Percentiles rank a stretch among this genome's conserved stretches.
Conservation (phyloP, 2,329 filamentous ascomycete species). For the Whalleya microplaca region DNA sequence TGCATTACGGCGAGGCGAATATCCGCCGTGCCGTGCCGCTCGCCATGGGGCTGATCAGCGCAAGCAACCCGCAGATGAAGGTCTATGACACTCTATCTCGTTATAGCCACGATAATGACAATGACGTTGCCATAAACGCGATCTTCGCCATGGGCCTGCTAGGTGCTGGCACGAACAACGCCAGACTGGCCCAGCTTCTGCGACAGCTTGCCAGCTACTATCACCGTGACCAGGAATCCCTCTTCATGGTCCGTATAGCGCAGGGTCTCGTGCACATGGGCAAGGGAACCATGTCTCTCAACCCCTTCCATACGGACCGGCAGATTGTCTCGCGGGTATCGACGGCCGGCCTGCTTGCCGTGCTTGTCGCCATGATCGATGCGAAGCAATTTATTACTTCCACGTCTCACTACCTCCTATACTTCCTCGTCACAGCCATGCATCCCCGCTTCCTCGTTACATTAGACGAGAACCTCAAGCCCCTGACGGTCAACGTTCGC, state of each 20-base stretch:
- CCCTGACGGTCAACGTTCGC: conserved; percentile 91
- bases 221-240: conserved; percentile 90
- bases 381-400: conserved; percentile 80
- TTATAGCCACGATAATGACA: conserved; percentile 98
- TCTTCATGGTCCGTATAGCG: conserved; percentile 99
- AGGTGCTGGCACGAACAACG: conserved; percentile 97
- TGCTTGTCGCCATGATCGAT: conserved; percentile 92
- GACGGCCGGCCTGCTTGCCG: conserved; percentile 84
- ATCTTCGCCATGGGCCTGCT: conserved; percentile 99
- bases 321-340: conserved; percentile 93
- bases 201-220: conserved; percentile 97
- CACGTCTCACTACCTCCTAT: conserved; percentile 86
- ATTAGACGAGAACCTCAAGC: conserved; percentile 91
- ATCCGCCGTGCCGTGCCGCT: conserved; percentile 95
- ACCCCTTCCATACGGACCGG: conserved; percentile 98
- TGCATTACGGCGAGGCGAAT: conserved; percentile 98
- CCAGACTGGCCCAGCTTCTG: conserved; percentile 89
- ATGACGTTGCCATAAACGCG: conserved; percentile 95
- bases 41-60: conserved; percentile 94
- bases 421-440: conserved; percentile 97
- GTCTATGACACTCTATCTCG: conserved; percentile 97
- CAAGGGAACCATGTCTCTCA: conserved; percentile 94
- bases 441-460: conserved; percentile 96
- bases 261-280: conserved; percentile 98
- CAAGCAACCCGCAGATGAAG: conserved; percentile 99